A percentile compares a stretch with the other conserved stretches of the same genome.
These are phyloP conservation scores for Suillus subalutaceus DNA, from an alignment of 768 basidiomycete species.

Conservation along the genomic window DNA sequence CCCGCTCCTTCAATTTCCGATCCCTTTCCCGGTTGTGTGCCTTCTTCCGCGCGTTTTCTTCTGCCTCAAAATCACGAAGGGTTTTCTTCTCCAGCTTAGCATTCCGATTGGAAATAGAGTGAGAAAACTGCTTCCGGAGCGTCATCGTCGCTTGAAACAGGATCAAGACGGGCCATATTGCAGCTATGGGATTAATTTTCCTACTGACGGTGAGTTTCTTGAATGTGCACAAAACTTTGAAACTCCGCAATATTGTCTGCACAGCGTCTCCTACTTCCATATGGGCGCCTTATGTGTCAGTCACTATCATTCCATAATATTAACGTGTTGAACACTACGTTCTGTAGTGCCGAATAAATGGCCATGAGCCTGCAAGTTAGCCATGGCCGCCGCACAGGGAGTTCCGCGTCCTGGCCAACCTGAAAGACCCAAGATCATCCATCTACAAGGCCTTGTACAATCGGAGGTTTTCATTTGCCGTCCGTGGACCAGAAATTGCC, in stretches of 20 bases:
- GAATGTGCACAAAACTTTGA: background rate
- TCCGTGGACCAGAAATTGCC: background rate
- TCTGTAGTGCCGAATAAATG: background rate
- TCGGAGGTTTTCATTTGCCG: background rate
- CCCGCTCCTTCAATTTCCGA: constrained; percentile 50
- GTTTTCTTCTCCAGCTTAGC: constrained; percentile 41
- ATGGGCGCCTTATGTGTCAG: too few relatives aligned
- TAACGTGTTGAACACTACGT: background rate
- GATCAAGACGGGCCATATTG: background rate
- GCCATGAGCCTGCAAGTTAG: too few relatives aligned
- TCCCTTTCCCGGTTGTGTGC: constrained; percentile 52
- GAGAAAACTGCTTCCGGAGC: constrained; percentile 54
- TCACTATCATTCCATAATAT: background rate
- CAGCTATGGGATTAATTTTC: background rate
- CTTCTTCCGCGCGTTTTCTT: constrained; percentile 45
- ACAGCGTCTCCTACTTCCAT: too few relatives aligned
- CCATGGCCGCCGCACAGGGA: too few relatives aligned
- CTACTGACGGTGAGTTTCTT: background rate
- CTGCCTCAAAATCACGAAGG: constrained; percentile 38
- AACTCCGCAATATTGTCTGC: background rate
- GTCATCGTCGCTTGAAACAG: constrained; percentile 40
- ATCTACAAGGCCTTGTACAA: background rate
- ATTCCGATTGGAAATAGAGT: constrained; percentile 47
- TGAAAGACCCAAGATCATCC: background rate
- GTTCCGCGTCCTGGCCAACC: background rate